Evolutionary conservation across 1,284 basidiomycete species (phyloP), one percentile per base, ranked within the genome.

Genomic region (Dichomitus squalens): DNA sequence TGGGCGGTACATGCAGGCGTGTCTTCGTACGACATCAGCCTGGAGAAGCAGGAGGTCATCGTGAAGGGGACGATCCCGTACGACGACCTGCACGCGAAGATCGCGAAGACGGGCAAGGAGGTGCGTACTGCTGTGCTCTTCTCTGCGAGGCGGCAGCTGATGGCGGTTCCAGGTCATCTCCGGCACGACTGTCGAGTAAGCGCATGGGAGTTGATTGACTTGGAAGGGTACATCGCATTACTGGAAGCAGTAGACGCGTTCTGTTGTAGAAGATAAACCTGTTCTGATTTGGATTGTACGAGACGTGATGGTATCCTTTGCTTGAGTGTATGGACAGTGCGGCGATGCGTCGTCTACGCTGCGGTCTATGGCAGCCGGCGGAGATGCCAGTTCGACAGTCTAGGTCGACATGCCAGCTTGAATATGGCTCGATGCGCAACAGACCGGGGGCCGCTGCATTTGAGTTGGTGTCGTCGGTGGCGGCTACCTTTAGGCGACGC

Each of bases 91-190:
- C 72, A 87, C 36, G 85, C 77, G 49, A 91, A 81, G 78, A 92
- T 95, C 72, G 84, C 86, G 79, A 95, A 93, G 83, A 95, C 92
- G 2, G 93, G 93, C 63, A 95, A 95, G 75, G 83, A 87, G 81
- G 86, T 86, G 56, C 53, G 77, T 67, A 8, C 33, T 21, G 33
- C 20, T 12, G 5, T 14, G 9, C 14, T 31, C 35, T 34, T 9
- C 27, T 31, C 3, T 36, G n/a, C n/a, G 23, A 21, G 58, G 55
- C 29, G 38, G 14, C 27, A 34, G 12, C 51, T 33, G 49, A 57
- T n/a, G 38, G 50, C n/a, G 27, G 44, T 47, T 16, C 35, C 47
- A 49, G 31, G 40, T 79, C 49, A 70, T 72, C 66, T 78, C 77
- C 41, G 76, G 77, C 8, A 65, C 70, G 66, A 73, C 70, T 33